Percentiles rank a stretch among this genome's conserved stretches.
phyloP scores from a whole-genome alignment of 257 asterid genomes.

The Plantago elongata region DNA sequence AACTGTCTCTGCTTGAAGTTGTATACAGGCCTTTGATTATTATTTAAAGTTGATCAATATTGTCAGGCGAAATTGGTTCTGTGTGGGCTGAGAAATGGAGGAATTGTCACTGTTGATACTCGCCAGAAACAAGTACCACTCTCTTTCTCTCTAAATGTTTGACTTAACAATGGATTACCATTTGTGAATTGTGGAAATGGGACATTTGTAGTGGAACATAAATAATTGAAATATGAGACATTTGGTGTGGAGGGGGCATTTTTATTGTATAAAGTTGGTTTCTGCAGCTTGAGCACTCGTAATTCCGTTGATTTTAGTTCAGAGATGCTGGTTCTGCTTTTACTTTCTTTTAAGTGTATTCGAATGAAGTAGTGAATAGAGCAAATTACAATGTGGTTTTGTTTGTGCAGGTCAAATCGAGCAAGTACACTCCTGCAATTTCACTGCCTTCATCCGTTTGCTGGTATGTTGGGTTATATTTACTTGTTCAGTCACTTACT shows the following conservation, averaged over 20 bases:
- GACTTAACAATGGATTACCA: no score
- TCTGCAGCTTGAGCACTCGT: no score
- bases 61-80: slow-evolving; percentile 54
- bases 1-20: slow-evolving; percentile 16
- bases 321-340: neutral
- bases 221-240: no score
- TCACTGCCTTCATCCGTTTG: slow-evolving; percentile 82
- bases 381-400: slow-evolving; percentile 10
- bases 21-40: slow-evolving; percentile 7
- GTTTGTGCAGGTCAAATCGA: slow-evolving; percentile 50
- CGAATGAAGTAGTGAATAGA: neutral
- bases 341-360: neutral
- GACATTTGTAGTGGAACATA: no score
- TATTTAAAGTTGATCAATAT: slow-evolving; percentile 14
- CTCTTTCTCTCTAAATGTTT: no score
- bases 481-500: slow-evolving; percentile 14
- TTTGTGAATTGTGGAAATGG: no score
- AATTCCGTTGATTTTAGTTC: neutral
- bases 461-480: slow-evolving; percentile 48
- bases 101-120: slow-evolving; percentile 61
- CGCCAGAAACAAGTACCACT: slow-evolving; percentile 58
- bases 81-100: slow-evolving; percentile 91
- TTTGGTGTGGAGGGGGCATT: no score
- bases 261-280: no score
- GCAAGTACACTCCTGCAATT: slow-evolving; percentile 19